Conservation (phyloP, 495 filamentous ascomycete species). For the Xylaria acuta region DNA sequence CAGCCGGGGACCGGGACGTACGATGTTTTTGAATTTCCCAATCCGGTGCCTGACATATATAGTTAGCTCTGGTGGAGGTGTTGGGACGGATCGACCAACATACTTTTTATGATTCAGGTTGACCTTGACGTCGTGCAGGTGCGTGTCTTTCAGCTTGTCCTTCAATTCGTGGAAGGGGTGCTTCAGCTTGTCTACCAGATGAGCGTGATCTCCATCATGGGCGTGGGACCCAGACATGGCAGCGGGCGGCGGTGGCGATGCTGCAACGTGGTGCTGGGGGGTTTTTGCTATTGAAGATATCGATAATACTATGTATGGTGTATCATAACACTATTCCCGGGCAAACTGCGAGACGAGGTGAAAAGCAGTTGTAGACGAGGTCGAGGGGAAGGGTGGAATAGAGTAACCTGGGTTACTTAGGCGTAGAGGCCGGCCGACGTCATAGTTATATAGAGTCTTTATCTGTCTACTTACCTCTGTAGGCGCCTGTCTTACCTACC, state of each 20-base stretch:
- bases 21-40: constrained; percentile 62
- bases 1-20: constrained; percentile 30
- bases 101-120: constrained; percentile 57
- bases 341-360: background rate
- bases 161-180: constrained; percentile 50
- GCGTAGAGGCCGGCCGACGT: background rate
- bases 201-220: constrained; percentile 26
- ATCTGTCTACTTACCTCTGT: background rate
- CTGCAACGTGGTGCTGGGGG: background rate
- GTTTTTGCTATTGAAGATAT: background rate
- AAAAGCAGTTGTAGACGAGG: background rate
- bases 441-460: constrained; percentile 5
- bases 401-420: background rate
- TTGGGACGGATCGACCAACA: constrained; percentile 18
- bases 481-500: background rate
- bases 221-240: constrained; percentile 14
- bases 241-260: background rate
- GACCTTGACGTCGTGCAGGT: constrained; percentile 56
- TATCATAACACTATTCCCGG: background rate
- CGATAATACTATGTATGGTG: background rate
- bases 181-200: constrained; percentile 41
- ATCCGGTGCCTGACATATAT: constrained; percentile 51
- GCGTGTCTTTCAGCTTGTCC: constrained; percentile 55
- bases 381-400: background rate
- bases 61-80: constrained; percentile 1